Evolutionary conservation across 129 eudicot species (phyloP), one percentile per base, ranked within the genome.

Genomic region (Heracleum sosnowskyi): DNA sequence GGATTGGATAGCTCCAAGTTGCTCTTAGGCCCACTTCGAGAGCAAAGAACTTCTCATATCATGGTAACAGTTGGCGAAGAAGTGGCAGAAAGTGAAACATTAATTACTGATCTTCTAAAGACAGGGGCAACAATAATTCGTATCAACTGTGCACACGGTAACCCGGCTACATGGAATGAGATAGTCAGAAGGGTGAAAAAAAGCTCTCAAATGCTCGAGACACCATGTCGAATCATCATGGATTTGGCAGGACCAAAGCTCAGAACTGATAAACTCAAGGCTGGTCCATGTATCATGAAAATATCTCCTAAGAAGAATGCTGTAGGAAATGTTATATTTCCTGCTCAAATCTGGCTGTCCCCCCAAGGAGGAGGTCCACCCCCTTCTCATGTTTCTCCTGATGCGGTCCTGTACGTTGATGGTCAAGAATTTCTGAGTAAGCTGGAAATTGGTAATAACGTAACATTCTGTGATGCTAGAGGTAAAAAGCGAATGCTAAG

Each of bases 241-340:
- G 97, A 91, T 82, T 77, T 91, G 84, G 97, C 97, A 62, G 97
- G 97, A 82, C 93, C 93, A 44, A 89, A 91, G 84, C 91, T 91
- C 42, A 82, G 97, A 78, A 89, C 93, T 13, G 91, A 89, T 81
- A 89, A 79, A 78, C 78, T 88, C 86, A 82, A 84, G 68, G 81
- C 84, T 20, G 93, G 97, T 53, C 97, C 97, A 60, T 84, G 89
- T 84, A 86, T 88, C 64, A 79, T 82, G 88, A 91, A 87, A 84
- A 73, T 91, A 84, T 85, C 90, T 77, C 97, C 97, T 18, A 87
- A 89, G 85, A 91, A 83, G 82, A 82, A 76, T 29, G 81, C 82
- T 8, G 34, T n/a, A 31, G 93, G 97, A 62, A 74, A 85, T 47
- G 77, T 87, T 73, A 71, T 77, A 73, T 81, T 64, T 76, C 83